A percentile compares a stretch with the other conserved stretches of the same genome.
Evolutionary conservation across 164 flowering plant species (phyloP).

Genomic region (Taxillus chinensis): DNA sequence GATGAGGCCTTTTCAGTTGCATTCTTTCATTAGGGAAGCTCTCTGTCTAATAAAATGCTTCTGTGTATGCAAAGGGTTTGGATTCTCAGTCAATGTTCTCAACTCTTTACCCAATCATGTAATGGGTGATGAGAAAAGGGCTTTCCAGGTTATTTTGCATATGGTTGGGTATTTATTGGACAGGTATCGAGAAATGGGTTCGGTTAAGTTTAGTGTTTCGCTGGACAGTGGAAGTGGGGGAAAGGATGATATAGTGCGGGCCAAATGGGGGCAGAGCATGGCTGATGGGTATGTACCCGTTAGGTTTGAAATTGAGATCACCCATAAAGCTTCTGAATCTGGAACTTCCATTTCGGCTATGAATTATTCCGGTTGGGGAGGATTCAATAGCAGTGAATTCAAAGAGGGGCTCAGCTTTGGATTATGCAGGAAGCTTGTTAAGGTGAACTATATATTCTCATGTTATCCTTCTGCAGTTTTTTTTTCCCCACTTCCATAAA

Average conservation of each 20-base stretch:
- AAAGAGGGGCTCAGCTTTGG: constrained; percentile 26
- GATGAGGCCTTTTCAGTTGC: constrained; percentile 32
- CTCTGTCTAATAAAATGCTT: constrained; percentile 38
- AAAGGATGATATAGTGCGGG: constrained; percentile 12
- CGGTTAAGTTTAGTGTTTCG: constrained; percentile 24
- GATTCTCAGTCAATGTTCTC: constrained; percentile 28
- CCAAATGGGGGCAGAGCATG: constrained; percentile 11
- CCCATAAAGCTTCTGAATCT: constrained; percentile 11
- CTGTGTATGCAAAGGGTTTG: constrained; percentile 26
- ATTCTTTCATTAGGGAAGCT: constrained; percentile 39
- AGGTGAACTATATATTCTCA: constrained; percentile 18
- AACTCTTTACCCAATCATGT: constrained; percentile 41
- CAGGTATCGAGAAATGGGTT: constrained; percentile 12
- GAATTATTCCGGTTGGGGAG: constrained; percentile 9
- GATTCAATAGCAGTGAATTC: constrained; percentile 8
- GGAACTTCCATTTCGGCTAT: constrained; percentile 5
- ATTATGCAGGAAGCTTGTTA: constrained; percentile 41
- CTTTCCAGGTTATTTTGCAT: constrained; percentile 51
- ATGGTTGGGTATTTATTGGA: constrained; percentile 45
- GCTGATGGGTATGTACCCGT: constrained; percentile 12
- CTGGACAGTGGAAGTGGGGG: constrained; percentile 17
- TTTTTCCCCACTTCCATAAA: too few species aligned
- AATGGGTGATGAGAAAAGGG: constrained; percentile 49
- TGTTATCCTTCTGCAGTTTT: too few species aligned
- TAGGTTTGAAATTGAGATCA: constrained; percentile 25